phyloP scores from a whole-genome alignment of 768 basidiomycete species.

The Obba rivulosa region DNA sequence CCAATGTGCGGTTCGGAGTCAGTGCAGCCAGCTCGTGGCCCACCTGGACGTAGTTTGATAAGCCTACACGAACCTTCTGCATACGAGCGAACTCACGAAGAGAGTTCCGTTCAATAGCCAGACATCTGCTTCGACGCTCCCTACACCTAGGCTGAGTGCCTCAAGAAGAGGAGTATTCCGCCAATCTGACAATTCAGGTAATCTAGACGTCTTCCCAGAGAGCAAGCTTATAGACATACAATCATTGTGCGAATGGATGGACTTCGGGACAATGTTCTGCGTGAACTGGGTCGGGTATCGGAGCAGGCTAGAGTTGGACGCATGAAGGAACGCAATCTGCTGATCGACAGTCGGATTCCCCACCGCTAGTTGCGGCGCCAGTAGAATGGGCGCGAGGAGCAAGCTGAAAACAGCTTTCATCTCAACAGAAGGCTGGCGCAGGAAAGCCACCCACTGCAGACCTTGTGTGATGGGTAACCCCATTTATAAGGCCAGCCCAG shows the following conservation, averaged over 20 bases:
- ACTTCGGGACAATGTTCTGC: slow-evolving; percentile 40
- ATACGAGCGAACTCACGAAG: slow-evolving; percentile 25
- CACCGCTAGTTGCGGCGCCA: slow-evolving; percentile 2
- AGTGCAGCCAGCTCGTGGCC: slow-evolving; percentile 42
- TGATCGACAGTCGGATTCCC: slow-evolving; percentile 16
- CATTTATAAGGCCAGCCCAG: too few species aligned
- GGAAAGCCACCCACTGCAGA: too few species aligned
- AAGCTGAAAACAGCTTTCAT: not conserved
- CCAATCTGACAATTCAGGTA: slow-evolving; percentile 34
- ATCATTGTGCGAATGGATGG: slow-evolving; percentile 52
- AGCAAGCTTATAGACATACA: slow-evolving; percentile 27
- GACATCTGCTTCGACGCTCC: slow-evolving; percentile 52
- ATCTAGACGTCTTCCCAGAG: too few species aligned
- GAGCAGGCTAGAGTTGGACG: slow-evolving; percentile 33
- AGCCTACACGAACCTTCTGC: not conserved
- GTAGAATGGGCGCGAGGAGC: not conserved
- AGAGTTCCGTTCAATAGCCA: slow-evolving; percentile 41
- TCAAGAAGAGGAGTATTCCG: slow-evolving; percentile 44
- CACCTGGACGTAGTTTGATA: slow-evolving; percentile 24
- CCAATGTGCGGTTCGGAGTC: slow-evolving; percentile 38
- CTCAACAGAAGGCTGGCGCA: too few species aligned
- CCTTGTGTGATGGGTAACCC: too few species aligned
- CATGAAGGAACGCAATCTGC: slow-evolving; percentile 14
- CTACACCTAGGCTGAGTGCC: slow-evolving; percentile 43
- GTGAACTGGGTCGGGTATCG: slow-evolving; percentile 44